phyloP scores from a whole-genome alignment of 805 yeast species.

The baker's yeast (Saccharomyces cerevisiae) region DNA sequence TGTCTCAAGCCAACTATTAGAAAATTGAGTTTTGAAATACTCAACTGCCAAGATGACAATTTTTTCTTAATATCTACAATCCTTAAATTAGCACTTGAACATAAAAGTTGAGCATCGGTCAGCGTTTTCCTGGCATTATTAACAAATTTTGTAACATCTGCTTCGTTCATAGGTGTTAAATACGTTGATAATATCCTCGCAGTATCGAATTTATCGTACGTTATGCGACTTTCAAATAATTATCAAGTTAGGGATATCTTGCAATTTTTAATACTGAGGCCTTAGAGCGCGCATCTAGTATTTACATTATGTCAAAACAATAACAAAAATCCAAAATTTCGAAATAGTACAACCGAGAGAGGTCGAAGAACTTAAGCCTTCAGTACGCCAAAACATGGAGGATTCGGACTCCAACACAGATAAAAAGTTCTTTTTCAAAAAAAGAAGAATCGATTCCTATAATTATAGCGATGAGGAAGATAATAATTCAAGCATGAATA shows the following conservation, averaged over 20 bases:
- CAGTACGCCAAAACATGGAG: background rate
- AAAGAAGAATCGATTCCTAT: conserved; percentile 6
- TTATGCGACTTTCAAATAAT: background rate
- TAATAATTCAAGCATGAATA: conserved; percentile 5
- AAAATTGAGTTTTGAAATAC: conserved; percentile 38
- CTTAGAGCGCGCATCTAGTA: background rate
- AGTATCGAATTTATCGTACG: background rate
- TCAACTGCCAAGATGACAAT: conserved; percentile 35
- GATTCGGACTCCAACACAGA: background rate
- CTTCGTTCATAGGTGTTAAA: conserved; percentile 1
- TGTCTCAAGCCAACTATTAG: conserved; percentile 38
- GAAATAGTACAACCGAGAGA: background rate
- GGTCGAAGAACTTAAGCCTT: background rate
- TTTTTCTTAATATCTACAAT: conserved; percentile 32
- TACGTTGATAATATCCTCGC: background rate
- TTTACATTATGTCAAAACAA: background rate
- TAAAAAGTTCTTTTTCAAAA: conserved; percentile 1
- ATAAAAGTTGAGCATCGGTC: conserved; percentile 41
- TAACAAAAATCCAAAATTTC: background rate
- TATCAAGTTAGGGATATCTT: background rate
- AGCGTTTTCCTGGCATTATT: conserved; percentile 42
- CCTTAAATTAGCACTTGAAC: conserved; percentile 41
- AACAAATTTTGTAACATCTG: conserved; percentile 30
- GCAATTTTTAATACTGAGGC: background rate
- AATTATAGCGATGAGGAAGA: conserved; percentile 22